Evolutionary conservation across 2,329 filamentous ascomycete genomes (phyloP).

Genomic region (Catunica adiposa): DNA sequence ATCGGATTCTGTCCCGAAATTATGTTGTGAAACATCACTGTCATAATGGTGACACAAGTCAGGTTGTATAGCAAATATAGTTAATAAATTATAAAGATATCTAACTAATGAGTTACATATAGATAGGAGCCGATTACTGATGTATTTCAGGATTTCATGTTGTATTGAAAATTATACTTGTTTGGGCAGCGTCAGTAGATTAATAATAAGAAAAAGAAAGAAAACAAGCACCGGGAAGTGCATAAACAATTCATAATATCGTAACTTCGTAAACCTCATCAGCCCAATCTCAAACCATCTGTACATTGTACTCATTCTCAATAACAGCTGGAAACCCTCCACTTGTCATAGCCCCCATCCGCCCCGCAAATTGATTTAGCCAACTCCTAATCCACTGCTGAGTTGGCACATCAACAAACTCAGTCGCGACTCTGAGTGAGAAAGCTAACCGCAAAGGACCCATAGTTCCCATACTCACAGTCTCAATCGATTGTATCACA

Average conservation of each 20-base stretch:
- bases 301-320: constrained; percentile 15
- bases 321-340: constrained; percentile 19
- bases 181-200: too few species aligned
- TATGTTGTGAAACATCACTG: neutral
- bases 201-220: neutral
- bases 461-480: constrained; percentile 23
- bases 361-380: constrained; percentile 20
- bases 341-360: constrained; percentile 22
- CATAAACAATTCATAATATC: neutral
- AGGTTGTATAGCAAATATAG: neutral
- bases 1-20: too few species aligned
- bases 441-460: constrained; percentile 26
- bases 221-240: neutral
- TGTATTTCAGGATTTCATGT: neutral
- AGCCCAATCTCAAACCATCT: neutral
- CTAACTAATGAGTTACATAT: neutral
- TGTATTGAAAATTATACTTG: too few species aligned
- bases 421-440: constrained; percentile 24
- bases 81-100: too few species aligned
- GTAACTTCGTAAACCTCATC: neutral
- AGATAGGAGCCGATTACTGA: neutral
- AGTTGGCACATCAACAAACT: constrained; percentile 22
- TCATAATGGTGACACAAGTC: neutral
- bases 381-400: constrained; percentile 22
- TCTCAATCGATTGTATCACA: constrained; percentile 26